A percentile compares a stretch with the other conserved stretches of the same genome.
phyloP scores from a whole-genome alignment of 2,329 filamentous ascomycete genomes.

The Paracoccidioides brasiliensis region DNA sequence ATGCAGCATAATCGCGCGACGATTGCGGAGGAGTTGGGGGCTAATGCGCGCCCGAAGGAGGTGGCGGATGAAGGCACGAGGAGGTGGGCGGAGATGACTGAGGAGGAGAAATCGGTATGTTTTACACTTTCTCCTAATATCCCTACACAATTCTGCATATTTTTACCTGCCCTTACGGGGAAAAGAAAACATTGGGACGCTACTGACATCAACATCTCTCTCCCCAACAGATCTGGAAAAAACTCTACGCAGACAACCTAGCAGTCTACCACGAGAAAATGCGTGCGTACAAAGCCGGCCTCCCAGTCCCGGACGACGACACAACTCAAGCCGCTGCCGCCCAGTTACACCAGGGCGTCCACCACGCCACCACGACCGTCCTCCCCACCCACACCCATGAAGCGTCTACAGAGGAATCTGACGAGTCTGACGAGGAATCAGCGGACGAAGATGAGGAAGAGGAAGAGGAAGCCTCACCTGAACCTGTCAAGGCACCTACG shows the following conservation, averaged over 20 bases:
- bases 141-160: constrained; percentile 3
- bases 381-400: constrained; percentile 11
- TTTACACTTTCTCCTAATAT: not conserved
- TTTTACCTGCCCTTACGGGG: not conserved
- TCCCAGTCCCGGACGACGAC: constrained; percentile 31
- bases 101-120: constrained; percentile 54
- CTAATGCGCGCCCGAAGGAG: constrained; percentile 67
- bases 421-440: constrained; percentile 17
- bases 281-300: constrained; percentile 43
- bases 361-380: constrained; percentile 17
- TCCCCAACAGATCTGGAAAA: constrained; percentile 37
- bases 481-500: constrained; percentile 30
- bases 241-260: constrained; percentile 45
- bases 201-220: not conserved
- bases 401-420: constrained; percentile 19
- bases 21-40: constrained; percentile 65
- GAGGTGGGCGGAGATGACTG: constrained; percentile 68
- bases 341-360: constrained; percentile 31
- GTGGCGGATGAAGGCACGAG: constrained; percentile 78
- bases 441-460: not conserved
- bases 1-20: constrained; percentile 76
- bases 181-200: too few relatives aligned
- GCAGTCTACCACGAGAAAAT: constrained; percentile 44
- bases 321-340: constrained; percentile 24
- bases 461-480: constrained; percentile 20